Base-by-base conservation (phyloP, 148 eudicot species). In the Simmondsia chinensis region DNA sequence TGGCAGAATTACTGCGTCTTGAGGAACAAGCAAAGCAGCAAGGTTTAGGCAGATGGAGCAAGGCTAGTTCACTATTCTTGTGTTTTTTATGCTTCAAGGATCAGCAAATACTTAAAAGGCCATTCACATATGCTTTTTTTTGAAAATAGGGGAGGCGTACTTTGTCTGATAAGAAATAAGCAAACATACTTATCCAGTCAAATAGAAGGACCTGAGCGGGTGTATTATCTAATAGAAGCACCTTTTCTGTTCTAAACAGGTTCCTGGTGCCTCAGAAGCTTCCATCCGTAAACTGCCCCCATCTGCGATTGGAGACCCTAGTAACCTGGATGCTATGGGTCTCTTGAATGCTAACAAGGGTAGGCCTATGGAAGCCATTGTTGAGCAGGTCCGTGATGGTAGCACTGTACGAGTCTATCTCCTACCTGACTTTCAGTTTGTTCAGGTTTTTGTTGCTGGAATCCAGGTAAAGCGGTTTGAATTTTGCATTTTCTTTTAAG, bases 351-450 rank as follows among this genome's bases (percentile, higher is more conserved):
- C 72, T 22, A 76, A 80, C 40, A 86, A 73, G 70, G 96, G 96
- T 32, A 82, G 50, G 52, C 79, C 83, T 16, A 57, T 93, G 70
- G 64, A 71, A 56, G 99, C 89, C 24, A 59, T 86, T 44, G 96
- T 86, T 31, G 99, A 93, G 70, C 88, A 86, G 56, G 84, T 77
- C 60, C 99, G 94, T 34, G 94, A 86, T 64, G 99, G 99, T 61
- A 93, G 94, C 69, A 67, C 94, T 22, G 45, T 87, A 44, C 79
- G 96, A 18, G 88, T 72, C 26, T 79, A 79, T 50, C 61, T 87
- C 74, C 96, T 87, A 67, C 96, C 94, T 3, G 94, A 72, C 12
- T 82, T 75, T 56, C 87, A 79, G 68, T 82, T 59, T 60, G 82
- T 82, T 33, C 96, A 79, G 77, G 94, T 93, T 62, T 71, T 79